A percentile compares a stretch with the other conserved stretches of the same genome.
Evolutionary conservation across 208 protist genomes (phyloP).

Genomic region (Leishmania tarentolae): DNA sequence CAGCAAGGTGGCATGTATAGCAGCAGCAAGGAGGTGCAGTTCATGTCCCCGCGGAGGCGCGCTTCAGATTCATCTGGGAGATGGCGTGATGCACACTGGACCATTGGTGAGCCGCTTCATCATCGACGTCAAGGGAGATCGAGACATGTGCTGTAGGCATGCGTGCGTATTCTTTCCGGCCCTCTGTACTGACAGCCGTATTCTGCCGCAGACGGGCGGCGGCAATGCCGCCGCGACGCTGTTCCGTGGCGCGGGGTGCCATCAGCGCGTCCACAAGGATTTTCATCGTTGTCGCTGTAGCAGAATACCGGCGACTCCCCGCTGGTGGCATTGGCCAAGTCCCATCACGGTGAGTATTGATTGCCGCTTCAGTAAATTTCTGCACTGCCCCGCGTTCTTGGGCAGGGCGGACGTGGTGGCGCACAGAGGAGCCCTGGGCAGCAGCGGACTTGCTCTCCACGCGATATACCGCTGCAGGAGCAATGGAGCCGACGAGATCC

Average conservation of each 20-base stretch:
- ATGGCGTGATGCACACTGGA: slow-evolving; percentile 33
- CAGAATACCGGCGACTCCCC: not conserved
- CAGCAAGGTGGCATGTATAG: not conserved
- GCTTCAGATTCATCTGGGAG: slow-evolving; percentile 35
- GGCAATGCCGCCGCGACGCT: not conserved
- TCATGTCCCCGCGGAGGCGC: slow-evolving; percentile 19
- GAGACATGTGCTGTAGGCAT: not conserved
- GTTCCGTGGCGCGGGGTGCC: not conserved
- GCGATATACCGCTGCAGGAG: slow-evolving; percentile 33
- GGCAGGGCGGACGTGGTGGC: slow-evolving; percentile 8
- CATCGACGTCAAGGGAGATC: not conserved
- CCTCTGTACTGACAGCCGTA: not conserved
- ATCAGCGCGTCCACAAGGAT: slow-evolving; percentile 9
- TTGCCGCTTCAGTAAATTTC: slow-evolving; percentile 51
- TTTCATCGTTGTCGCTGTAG: slow-evolving; percentile 31
- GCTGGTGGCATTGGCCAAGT: not conserved
- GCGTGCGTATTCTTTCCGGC: slow-evolving; percentile 5
- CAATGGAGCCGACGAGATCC: slow-evolving; percentile 30
- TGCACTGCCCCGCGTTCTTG: slow-evolving; percentile 29
- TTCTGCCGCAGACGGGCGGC: not conserved
- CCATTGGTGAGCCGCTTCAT: slow-evolving; percentile 40
- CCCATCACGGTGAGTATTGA: slow-evolving; percentile 17
- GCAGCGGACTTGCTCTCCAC: slow-evolving; percentile 45
- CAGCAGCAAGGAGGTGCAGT: not conserved
- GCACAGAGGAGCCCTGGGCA: slow-evolving; percentile 48